Evolutionary conservation across 2,329 filamentous ascomycete genomes (phyloP), one percentile per base, ranked within the genome.

Genomic region (Plenodomus lindquistii): DNA sequence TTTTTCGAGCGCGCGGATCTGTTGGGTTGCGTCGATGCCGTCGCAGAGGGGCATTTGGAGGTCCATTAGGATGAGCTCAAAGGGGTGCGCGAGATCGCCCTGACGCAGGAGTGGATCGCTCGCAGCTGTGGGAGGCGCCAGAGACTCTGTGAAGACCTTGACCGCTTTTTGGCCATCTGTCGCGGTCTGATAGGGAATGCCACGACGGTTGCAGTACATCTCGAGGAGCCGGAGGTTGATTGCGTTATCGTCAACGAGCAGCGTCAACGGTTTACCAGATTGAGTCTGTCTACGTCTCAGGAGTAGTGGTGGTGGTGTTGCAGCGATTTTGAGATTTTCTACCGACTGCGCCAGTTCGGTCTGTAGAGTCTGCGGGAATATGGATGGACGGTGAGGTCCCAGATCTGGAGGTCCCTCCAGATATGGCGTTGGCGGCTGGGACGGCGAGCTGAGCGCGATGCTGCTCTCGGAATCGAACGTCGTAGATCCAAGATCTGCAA

Each of bases 181-280:
- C 1, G 76, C 75, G 2, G 67, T 72, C 4, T 60, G 44, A 29
- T 73, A 76, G 0, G 69, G 66, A 2, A 67, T 54, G 1, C 61
- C 59, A 20, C 77, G 68, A 42, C 74, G 77, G 17, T 65, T 68
- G 60, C 75, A 79, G 55, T 79, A 79, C 74, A 79, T 77, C 22
- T 73, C 63, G 20, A 79, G 50, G 34, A 79, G 73, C 16, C 75
- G 73, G 0, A 79, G 65, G 18, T 79, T 79, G 42, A 78, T 66
- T 1, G 61, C 44, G 36, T 79, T 79, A 48, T 78, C 77, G 42
- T 79, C 77, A 1, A 78, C 77, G 2, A 79, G 59, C 0, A 79
- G 63, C 1, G 66, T 60, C 49, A 60, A 52, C 1, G 67, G 66
- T 36, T 60, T 60, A 13, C 10, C 37, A 1, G 31, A 39, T 16